Evolutionary conservation across 495 filamentous ascomycete species (phyloP).

Genomic region (Aspergillus nanangensis): DNA sequence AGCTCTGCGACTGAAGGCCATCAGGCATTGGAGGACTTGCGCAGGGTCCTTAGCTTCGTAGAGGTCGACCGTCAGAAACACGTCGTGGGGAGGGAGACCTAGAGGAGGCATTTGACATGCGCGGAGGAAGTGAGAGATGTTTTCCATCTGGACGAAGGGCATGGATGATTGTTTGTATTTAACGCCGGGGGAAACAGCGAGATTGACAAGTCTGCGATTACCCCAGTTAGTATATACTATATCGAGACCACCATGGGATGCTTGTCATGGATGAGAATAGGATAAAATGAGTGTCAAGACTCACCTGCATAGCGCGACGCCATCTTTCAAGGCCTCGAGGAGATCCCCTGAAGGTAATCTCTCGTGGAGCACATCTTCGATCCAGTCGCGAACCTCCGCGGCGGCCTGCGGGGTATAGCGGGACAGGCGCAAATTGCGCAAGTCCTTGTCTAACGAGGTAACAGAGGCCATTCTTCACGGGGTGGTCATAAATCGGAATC

Average conservation of each 20-base stretch:
- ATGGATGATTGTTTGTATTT: conserved; percentile 77
- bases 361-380: conserved; percentile 76
- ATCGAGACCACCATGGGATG: background rate
- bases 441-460: conserved; percentile 87
- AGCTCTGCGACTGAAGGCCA: conserved; percentile 85
- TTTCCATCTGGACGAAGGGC: conserved; percentile 99
- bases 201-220: conserved; percentile 68
- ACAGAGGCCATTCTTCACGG: conserved; percentile 78
- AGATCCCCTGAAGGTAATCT: conserved; percentile 69
- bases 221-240: conserved; percentile 2
- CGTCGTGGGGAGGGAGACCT: conserved; percentile 85
- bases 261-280: background rate
- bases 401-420: conserved; percentile 93
- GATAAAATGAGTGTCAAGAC: no score
- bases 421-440: conserved; percentile 86
- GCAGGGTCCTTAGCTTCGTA: conserved; percentile 96
- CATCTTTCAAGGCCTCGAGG: conserved; percentile 82
- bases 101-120: conserved; percentile 81
- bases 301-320: conserved; percentile 87
- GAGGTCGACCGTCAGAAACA: conserved; percentile 96
- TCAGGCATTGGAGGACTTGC: conserved; percentile 90
- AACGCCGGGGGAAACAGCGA: conserved; percentile 73
- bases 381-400: conserved; percentile 81
- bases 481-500: conserved; percentile 1
- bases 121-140: conserved; percentile 93